Evolutionary conservation across 1,284 basidiomycete species (phyloP).

Genomic region (Cryptococcus jaspeensis): DNA sequence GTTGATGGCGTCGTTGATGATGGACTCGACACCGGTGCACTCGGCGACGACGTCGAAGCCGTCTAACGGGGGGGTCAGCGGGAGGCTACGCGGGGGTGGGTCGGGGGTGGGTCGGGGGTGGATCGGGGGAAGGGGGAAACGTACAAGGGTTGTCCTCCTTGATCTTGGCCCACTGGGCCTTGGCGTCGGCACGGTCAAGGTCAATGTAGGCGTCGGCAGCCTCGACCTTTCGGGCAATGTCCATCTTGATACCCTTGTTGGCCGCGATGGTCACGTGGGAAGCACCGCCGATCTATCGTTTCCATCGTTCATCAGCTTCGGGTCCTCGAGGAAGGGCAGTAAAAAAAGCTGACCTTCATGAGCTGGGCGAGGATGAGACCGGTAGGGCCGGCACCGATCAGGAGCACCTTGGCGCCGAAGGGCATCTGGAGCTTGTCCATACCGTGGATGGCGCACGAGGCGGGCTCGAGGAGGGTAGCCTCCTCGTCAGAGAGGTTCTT

Average conservation of each 20-base stretch:
- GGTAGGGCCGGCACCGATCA: conserved; percentile 64
- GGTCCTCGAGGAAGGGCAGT: not conserved
- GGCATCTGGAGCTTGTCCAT: conserved; percentile 75
- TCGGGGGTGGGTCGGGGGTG: not conserved
- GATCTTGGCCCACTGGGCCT: conserved; percentile 72
- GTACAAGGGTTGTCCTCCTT: conserved; percentile 68
- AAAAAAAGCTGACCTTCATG: conserved; percentile 56
- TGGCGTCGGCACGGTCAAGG: conserved; percentile 71
- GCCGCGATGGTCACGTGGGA: conserved; percentile 73
- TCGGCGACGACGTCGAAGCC: conserved; percentile 88
- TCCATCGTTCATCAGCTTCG: not conserved
- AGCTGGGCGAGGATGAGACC: conserved; percentile 83
- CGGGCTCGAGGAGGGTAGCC: conserved; percentile 81
- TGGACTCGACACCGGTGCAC: conserved; percentile 76
- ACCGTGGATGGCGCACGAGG: conserved; percentile 83
- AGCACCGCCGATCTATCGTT: conserved; percentile 65
- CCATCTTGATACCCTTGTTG: conserved; percentile 76
- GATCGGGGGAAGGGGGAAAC: conserved; percentile 6
- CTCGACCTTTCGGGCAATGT: conserved; percentile 70
- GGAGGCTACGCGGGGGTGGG: not conserved
- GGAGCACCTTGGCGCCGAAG: conserved; percentile 72
- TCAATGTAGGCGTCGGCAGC: conserved; percentile 80
- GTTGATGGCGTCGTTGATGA: conserved; percentile 76
- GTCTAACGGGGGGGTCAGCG: conserved; percentile 39
- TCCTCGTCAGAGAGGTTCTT: conserved; percentile 82